Percentiles rank a stretch among this genome's conserved stretches.
These are phyloP conservation scores for Cladosporium sp. DNA, from an alignment of 2,329 filamentous ascomycete genomes.

Conservation along the genomic window DNA sequence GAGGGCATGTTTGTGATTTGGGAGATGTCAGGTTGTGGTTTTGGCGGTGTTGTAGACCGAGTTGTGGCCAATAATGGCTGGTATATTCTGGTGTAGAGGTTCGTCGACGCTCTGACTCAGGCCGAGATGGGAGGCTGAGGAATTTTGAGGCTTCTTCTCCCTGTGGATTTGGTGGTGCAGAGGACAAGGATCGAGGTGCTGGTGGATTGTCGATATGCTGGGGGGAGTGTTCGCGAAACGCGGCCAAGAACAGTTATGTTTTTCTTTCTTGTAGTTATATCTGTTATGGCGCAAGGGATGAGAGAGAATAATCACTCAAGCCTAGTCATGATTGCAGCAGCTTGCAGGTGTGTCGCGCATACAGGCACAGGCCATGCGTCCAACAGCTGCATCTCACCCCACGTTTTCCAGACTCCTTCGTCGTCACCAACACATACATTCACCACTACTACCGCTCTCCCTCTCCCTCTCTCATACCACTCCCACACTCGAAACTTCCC, in stretches of 20 bases:
- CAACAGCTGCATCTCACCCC: background rate
- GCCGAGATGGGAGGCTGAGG: background rate
- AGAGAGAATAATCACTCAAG: too few species aligned
- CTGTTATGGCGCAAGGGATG: background rate
- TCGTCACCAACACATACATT: background rate
- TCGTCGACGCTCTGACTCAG: constrained; percentile 7
- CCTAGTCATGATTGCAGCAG: too few species aligned
- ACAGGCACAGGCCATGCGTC: background rate
- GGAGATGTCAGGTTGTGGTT: background rate
- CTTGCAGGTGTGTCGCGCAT: background rate
- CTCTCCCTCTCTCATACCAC: background rate
- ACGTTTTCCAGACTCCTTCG: background rate
- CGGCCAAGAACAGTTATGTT: too few species aligned
- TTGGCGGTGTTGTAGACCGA: background rate
- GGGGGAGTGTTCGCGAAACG: too few species aligned
- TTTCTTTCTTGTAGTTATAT: background rate
- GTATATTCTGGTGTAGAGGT: too few species aligned
- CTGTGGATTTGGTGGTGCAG: too few species aligned
- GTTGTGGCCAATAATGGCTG: background rate
- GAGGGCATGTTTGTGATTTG: constrained; percentile 49
- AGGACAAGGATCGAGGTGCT: too few species aligned
- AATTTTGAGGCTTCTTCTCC: constrained; percentile 1
- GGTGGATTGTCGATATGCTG: too few species aligned
- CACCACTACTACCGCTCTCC: background rate
- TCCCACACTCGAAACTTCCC: background rate